phyloP scores from a whole-genome alignment of 2,329 filamentous ascomycete genomes.

The Gaeumannomyces sp. region DNA sequence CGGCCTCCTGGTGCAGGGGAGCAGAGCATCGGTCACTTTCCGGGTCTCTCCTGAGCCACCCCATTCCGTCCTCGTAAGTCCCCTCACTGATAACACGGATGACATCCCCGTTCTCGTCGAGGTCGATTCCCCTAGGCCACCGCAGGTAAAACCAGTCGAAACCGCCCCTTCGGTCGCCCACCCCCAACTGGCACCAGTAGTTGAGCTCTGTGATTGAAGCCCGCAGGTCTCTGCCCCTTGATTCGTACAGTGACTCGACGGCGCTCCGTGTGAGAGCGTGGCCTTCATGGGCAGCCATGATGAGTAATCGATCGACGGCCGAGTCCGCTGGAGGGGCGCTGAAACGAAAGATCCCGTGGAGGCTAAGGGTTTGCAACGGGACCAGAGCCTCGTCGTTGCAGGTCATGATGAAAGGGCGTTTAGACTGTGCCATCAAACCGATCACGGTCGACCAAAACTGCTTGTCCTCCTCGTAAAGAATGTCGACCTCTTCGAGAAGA shows the following conservation, averaged over 20 bases:
- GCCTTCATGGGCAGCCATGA: constrained; percentile 82
- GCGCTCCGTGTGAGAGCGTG: constrained; percentile 67
- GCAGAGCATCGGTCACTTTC: constrained; percentile 15
- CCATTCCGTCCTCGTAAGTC: constrained; percentile 75
- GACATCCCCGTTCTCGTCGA: constrained; percentile 59
- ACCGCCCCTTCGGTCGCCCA: constrained; percentile 83
- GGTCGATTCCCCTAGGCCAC: constrained; percentile 66
- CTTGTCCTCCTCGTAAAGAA: constrained; percentile 92
- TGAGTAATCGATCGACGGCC: constrained; percentile 72
- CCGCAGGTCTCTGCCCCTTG: constrained; percentile 66
- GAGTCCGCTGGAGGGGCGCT: constrained; percentile 56
- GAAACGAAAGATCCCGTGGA: constrained; percentile 82
- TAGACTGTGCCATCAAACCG: constrained; percentile 73
- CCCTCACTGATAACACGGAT: constrained; percentile 75
- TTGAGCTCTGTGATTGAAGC: constrained; percentile 78
- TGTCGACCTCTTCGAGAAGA: constrained; percentile 85
- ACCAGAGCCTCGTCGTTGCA: constrained; percentile 89
- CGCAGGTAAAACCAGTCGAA: constrained; percentile 83
- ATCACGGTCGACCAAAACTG: constrained; percentile 86
- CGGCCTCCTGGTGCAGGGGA: constrained; percentile 40
- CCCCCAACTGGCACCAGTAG: constrained; percentile 94
- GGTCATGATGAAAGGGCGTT: constrained; percentile 87
- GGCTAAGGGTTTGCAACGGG: constrained; percentile 64
- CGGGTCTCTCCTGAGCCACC: constrained; percentile 55
- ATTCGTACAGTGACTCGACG: constrained; percentile 63